phyloP scores from a whole-genome alignment of 2,329 filamentous ascomycete species.

The Curvularia verruculosa region DNA sequence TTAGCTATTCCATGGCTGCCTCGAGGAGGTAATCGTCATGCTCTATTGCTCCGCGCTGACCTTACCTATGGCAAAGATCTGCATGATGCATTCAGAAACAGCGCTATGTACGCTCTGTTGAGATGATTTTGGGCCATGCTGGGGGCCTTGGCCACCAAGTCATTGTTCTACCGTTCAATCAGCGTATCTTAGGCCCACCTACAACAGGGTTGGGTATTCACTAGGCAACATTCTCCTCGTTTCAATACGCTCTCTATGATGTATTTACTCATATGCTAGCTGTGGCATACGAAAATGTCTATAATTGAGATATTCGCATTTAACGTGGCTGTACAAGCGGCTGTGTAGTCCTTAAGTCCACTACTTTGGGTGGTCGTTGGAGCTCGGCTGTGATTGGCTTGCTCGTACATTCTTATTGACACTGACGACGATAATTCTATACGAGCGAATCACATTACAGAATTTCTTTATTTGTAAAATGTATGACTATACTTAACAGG shows the following conservation, averaged over 20 bases:
- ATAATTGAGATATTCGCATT: neutral
- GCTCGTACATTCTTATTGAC: conserved; percentile 7
- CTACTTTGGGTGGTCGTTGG: neutral
- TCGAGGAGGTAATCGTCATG: neutral
- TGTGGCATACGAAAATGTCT: neutral
- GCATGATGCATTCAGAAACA: neutral
- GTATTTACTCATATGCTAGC: neutral
- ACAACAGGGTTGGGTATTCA: neutral
- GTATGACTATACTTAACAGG: neutral
- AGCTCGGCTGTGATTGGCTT: conserved; percentile 8
- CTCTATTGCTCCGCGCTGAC: conserved; percentile 3
- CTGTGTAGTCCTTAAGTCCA: neutral
- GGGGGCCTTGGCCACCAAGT: neutral
- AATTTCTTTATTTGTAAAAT: neutral
- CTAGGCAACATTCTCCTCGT: neutral
- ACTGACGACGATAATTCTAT: neutral
- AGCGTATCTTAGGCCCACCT: neutral
- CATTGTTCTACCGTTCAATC: neutral
- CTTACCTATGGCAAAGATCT: conserved; percentile 1
- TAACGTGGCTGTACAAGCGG: neutral
- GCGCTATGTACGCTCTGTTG: neutral
- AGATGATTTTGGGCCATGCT: neutral
- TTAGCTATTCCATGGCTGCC: conserved; percentile 1
- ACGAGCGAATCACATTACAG: neutral
- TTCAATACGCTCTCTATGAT: neutral